Conservation (phyloP, 805 yeast genomes). For the Spathaspora arborariae region DNA sequence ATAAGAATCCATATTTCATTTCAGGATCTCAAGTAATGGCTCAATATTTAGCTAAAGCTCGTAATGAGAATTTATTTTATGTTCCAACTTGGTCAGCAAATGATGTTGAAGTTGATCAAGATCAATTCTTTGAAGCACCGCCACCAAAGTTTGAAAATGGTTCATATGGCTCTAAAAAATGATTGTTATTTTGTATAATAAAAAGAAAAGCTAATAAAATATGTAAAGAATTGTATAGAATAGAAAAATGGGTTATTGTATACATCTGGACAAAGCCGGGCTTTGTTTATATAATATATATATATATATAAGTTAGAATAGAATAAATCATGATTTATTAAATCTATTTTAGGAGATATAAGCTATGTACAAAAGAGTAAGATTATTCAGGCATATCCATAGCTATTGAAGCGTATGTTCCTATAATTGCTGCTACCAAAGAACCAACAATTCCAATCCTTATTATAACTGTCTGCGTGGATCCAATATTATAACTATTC, state of each 20-base stretch:
- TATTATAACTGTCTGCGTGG: slow-evolving; percentile 9
- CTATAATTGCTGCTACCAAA: slow-evolving; percentile 18
- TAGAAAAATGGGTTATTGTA: neutral
- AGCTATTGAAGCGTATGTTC: slow-evolving; percentile 22
- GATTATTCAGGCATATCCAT: slow-evolving; percentile 8
- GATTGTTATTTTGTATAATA: neutral
- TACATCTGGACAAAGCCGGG: neutral
- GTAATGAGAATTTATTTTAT: slow-evolving; percentile 56
- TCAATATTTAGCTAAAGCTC: slow-evolving; percentile 70
- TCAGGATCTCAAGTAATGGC: slow-evolving; percentile 76
- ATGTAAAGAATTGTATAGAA: neutral
- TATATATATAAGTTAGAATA: neutral
- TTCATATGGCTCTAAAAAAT: too few relatives aligned
- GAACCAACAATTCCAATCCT: slow-evolving; percentile 18
- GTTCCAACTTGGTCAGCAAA: slow-evolving; percentile 23
- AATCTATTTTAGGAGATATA: neutral
- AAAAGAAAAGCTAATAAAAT: neutral
- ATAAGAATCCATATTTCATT: slow-evolving; percentile 4
- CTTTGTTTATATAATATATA: neutral
- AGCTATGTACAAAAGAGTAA: neutral
- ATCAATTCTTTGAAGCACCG: slow-evolving; percentile 1
- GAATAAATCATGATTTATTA: neutral
- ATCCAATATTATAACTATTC: slow-evolving; percentile 18
- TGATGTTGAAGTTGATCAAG: slow-evolving; percentile 17
- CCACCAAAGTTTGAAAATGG: neutral